Evolutionary conservation across 306 rosid genomes (phyloP).

Genomic region (Cucurbita ficifolia): DNA sequence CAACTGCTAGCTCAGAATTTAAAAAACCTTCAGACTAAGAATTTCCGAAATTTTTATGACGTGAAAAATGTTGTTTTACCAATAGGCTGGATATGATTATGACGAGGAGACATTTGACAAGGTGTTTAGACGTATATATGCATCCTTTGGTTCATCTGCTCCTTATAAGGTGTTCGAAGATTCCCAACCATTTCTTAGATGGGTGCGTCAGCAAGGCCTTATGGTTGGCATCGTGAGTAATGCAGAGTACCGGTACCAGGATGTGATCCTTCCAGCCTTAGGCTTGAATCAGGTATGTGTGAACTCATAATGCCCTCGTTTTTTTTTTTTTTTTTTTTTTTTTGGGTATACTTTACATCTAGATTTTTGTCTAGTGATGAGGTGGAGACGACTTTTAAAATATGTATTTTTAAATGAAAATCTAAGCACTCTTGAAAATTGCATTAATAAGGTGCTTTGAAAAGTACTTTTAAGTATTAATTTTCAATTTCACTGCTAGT

Average conservation of each 20-base stretch:
- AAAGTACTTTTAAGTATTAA: not conserved
- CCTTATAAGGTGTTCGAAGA: slow-evolving; percentile 69
- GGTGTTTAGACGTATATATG: slow-evolving; percentile 74
- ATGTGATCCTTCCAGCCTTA: slow-evolving; percentile 84
- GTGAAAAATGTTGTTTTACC: slow-evolving; percentile 17
- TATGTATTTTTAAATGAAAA: not conserved
- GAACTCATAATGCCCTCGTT: not conserved
- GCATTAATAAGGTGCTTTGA: not conserved
- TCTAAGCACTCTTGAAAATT: not conserved
- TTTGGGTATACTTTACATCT: not conserved
- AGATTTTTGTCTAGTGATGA: not conserved
- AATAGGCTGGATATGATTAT: slow-evolving; percentile 83
- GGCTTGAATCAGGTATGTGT: slow-evolving; percentile 47
- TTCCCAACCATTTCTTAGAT: slow-evolving; percentile 79
- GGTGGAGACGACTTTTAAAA: not conserved
- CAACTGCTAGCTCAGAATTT: not conserved
- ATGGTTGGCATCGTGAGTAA: slow-evolving; percentile 79
- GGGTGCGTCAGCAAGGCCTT: slow-evolving; percentile 67
- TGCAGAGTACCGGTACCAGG: slow-evolving; percentile 73
- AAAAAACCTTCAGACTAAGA: not conserved
- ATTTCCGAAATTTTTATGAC: not conserved
- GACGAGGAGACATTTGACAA: slow-evolving; percentile 98
- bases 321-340: not conserved
- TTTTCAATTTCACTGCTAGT: not conserved
- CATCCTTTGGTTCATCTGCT: slow-evolving; percentile 93